Conservation (phyloP, 768 basidiomycete species). For the Xerocomellus dryophilus region DNA sequence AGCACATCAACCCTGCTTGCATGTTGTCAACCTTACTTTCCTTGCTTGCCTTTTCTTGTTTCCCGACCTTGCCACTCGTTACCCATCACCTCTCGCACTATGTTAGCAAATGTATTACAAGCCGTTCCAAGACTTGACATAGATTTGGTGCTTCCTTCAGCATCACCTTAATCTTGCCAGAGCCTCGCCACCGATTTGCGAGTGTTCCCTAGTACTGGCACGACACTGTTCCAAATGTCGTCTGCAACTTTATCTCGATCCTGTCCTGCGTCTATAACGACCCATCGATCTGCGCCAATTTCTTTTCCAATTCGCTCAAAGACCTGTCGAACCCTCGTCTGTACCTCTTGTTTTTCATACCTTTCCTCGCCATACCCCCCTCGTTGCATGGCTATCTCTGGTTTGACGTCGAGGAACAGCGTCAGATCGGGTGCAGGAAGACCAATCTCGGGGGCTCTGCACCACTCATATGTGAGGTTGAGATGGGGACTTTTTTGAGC, state of each 20-base stretch:
- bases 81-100: conserved; percentile 19
- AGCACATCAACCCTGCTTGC: conserved; percentile 10
- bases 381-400: conserved; percentile 61
- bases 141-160: background rate
- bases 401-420: conserved; percentile 80
- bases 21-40: conserved; percentile 2
- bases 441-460: conserved; percentile 77
- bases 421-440: conserved; percentile 89
- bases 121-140: conserved; percentile 4
- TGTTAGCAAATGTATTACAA: conserved; percentile 28
- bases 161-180: conserved; percentile 38
- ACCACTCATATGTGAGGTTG: conserved; percentile 76
- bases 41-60: conserved; percentile 13
- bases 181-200: conserved; percentile 45
- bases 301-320: conserved; percentile 60
- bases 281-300: conserved; percentile 48
- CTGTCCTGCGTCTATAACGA: conserved; percentile 56
- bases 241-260: conserved; percentile 47
- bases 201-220: conserved; percentile 39
- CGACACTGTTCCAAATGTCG: conserved; percentile 54
- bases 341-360: conserved; percentile 81
- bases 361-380: conserved; percentile 85
- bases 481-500: conserved; percentile 43
- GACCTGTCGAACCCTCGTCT: conserved; percentile 56
- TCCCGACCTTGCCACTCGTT: conserved; percentile 15